Conservation (phyloP, 2,329 filamentous ascomycete genomes). For the Penicillium brasilianum region DNA sequence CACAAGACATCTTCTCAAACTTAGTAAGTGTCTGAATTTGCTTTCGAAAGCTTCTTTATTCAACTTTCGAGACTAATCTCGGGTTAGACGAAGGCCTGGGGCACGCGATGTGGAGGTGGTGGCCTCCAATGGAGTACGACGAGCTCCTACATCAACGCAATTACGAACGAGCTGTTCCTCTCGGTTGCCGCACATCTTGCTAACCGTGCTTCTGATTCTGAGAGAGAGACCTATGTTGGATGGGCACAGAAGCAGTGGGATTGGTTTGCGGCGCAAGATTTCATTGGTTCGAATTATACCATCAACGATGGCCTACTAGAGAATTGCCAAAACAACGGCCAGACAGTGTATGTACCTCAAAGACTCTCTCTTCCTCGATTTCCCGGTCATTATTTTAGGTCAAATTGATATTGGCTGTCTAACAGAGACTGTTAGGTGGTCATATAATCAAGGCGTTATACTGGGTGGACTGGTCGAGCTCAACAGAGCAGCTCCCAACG, state of each 20-base stretch:
- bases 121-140: slow-evolving; percentile 56
- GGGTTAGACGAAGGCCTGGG: slow-evolving; percentile 45
- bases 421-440: slow-evolving; percentile 44
- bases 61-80: neutral
- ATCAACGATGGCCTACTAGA: slow-evolving; percentile 61
- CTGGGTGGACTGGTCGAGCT: slow-evolving; percentile 63
- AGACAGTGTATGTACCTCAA: slow-evolving; percentile 35
- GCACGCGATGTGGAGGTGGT: slow-evolving; percentile 50
- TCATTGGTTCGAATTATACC: slow-evolving; percentile 54
- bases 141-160: slow-evolving; percentile 57
- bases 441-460: slow-evolving; percentile 67
- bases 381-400: neutral
- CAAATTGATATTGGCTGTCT: neutral
- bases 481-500: slow-evolving; percentile 49
- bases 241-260: slow-evolving; percentile 56
- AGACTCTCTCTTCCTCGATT: neutral
- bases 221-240: slow-evolving; percentile 46
- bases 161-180: slow-evolving; percentile 63
- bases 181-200: slow-evolving; percentile 61
- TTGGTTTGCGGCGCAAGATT: slow-evolving; percentile 57
- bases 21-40: slow-evolving; percentile 37
- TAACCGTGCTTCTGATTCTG: slow-evolving; percentile 48
- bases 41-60: neutral
- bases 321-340: slow-evolving; percentile 57
- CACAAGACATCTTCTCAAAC: slow-evolving; percentile 56